Percentiles rank a stretch among this genome's conserved stretches.
phyloP scores from a whole-genome alignment of 331 rosid species.

The Rosa hybrid region DNA sequence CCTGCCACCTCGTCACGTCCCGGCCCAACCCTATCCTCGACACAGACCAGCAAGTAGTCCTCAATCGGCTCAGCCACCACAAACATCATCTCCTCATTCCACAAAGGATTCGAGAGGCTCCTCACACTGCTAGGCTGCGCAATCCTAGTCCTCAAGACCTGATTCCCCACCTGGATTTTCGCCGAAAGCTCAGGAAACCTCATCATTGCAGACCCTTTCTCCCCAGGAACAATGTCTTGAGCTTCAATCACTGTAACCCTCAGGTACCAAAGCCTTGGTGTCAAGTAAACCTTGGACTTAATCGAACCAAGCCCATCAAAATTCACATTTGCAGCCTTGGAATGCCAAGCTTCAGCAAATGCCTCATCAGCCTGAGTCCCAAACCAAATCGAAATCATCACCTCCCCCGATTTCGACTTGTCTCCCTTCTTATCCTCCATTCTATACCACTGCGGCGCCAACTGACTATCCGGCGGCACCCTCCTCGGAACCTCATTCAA shows the following conservation, averaged over 20 bases:
- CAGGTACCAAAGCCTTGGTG: conserved; percentile 66
- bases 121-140: conserved; percentile 40
- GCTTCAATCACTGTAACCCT: conserved; percentile 54
- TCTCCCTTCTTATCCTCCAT: conserved; percentile 66
- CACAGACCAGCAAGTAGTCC: conserved; percentile 45
- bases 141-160: conserved; percentile 48
- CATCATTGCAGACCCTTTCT: conserved; percentile 43
- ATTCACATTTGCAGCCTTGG: conserved; percentile 59
- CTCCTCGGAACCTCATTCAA: conserved; percentile 56
- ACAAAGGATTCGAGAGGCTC: conserved; percentile 57
- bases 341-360: conserved; percentile 68
- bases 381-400: conserved; percentile 62
- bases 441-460: conserved; percentile 73
- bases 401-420: conserved; percentile 47
- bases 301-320: conserved; percentile 59
- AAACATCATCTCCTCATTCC: conserved; percentile 62
- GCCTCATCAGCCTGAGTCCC: conserved; percentile 75
- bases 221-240: conserved; percentile 54
- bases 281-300: conserved; percentile 61
- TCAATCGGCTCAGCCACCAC: conserved; percentile 67
- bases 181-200: conserved; percentile 56
- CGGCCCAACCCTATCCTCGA: conserved; percentile 51
- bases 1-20: conserved; percentile 53
- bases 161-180: conserved; percentile 56
- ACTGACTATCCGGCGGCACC: conserved; percentile 59